Evolutionary conservation across 306 rosid species (phyloP).

Genomic region (Castanopsis chinensis): DNA sequence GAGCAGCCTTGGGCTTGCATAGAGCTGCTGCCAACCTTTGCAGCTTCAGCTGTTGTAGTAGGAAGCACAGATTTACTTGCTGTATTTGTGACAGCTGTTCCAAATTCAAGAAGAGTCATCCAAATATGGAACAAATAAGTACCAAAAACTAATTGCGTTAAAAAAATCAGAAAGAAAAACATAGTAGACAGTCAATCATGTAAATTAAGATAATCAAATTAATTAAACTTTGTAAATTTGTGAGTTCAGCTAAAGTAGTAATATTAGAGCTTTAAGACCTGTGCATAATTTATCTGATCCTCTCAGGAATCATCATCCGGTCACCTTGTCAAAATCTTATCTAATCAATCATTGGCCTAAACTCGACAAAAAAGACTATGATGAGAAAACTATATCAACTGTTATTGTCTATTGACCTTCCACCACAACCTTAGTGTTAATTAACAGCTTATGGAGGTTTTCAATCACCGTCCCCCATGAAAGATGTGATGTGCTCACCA

Average conservation of each 20-base stretch:
- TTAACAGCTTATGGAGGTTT: not conserved
- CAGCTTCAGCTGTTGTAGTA: no score
- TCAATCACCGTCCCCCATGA: not conserved
- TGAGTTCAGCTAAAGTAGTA: not conserved
- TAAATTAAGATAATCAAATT: not conserved
- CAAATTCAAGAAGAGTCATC: slow-evolving; percentile 14
- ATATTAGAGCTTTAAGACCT: not conserved
- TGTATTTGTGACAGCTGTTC: slow-evolving; percentile 41
- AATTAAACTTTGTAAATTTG: not conserved
- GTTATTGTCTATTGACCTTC: not conserved
- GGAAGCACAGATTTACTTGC: slow-evolving; percentile 34
- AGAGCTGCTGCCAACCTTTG: no score
- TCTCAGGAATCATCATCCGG: no score
- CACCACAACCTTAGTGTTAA: not conserved
- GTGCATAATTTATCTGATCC: no score
- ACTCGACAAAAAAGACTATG: not conserved
- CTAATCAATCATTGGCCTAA: no score
- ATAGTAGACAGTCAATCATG: not conserved
- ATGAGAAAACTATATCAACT: not conserved
- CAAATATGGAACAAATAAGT: slow-evolving; percentile 13
- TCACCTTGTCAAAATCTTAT: no score
- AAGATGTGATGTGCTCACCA: not conserved
- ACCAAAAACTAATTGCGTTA: not conserved
- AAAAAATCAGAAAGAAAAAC: not conserved
- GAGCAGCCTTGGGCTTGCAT: no score